Conservation (phyloP, 768 basidiomycete genomes). For the Trametes cinnabarina region DNA sequence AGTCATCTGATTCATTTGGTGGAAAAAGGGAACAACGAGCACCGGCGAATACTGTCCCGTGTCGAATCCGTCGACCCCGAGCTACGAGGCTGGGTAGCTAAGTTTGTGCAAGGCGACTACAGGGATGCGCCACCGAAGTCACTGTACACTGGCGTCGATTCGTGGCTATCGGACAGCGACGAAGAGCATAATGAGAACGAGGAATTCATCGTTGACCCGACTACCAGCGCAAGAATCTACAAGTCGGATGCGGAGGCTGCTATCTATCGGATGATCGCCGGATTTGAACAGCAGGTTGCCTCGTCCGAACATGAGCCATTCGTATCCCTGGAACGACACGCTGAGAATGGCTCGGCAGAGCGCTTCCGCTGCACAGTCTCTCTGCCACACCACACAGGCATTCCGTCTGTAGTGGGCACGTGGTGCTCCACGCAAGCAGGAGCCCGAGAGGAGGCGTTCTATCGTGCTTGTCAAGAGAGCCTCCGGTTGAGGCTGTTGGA, state of each 20-base stretch:
- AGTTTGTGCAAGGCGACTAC: constrained; percentile 34
- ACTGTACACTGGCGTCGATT: constrained; percentile 38
- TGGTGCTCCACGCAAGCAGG: background rate
- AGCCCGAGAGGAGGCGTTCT: constrained; percentile 16
- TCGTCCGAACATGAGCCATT: background rate
- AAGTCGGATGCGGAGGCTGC: constrained; percentile 55
- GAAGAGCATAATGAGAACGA: constrained; percentile 40
- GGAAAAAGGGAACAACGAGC: constrained; percentile 54
- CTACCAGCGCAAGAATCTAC: constrained; percentile 58
- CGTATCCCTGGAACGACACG: background rate
- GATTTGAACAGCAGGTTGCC: background rate
- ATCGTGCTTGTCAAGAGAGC: constrained; percentile 15
- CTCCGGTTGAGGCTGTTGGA: constrained; percentile 18
- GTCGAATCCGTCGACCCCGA: constrained; percentile 39
- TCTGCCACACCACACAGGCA: background rate
- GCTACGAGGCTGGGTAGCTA: constrained; percentile 51
- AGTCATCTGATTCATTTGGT: constrained; percentile 63
- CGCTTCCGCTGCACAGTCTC: constrained; percentile 21
- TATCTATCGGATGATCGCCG: constrained; percentile 50
- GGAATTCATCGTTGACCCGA: constrained; percentile 56
- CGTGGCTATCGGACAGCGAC: constrained; percentile 50
- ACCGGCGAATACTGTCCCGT: constrained; percentile 50
- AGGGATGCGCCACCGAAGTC: constrained; percentile 43
- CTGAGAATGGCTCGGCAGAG: background rate
- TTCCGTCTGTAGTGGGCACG: constrained; percentile 9